Base-by-base conservation (phyloP, 768 basidiomycete species). In the Sporobolomyces roseus region DNA sequence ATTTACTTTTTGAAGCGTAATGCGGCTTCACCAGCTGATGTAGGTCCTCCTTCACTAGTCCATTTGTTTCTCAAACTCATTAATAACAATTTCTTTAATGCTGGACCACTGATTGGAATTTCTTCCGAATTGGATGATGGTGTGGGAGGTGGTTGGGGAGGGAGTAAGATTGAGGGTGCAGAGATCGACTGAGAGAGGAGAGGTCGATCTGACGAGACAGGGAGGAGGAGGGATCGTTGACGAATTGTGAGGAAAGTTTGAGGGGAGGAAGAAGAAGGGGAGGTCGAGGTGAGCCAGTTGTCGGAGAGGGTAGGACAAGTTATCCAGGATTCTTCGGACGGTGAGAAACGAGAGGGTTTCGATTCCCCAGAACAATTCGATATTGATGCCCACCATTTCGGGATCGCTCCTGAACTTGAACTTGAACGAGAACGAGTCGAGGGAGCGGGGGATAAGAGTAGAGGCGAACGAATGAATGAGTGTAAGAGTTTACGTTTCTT, bases 401-500 rank as follows among this genome's bases (percentile, higher is more conserved):
- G 29, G 32, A 5, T 21, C 32, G 51, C 9, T 3, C 29, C 21
- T 36, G 41, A 33, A 29, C 45, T 10, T 7, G 45, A 21, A 46
- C 12, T 46, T 23, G 33, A 49, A 25, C 38, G 38, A 41, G 38
- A 17, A 41, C 38, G 38, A 41, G 17, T 9, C 17, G 38, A 41
- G 38, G 10, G 38, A 9, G 38, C 9, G 38, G 17, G 38, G 38
- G 52, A 55, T 30, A 62, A 36, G 32, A 63, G 53, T 4, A 45
- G 4, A 16, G 56, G 56, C 2, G 56, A 67, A n/a, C 66, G 66
- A 48, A 35, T 49, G 54, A 27, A 46, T 10, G 17, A 12, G 66
- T 68, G 66, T 8, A 38, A 48, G 19, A 68, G 0, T 33, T 68
- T 68, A 38, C 61, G 61, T 52, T 68, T 68, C 41, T 68, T 68